Evolutionary conservation across 2,329 filamentous ascomycete species (phyloP).

Genomic region (Epicoccum nigrum): DNA sequence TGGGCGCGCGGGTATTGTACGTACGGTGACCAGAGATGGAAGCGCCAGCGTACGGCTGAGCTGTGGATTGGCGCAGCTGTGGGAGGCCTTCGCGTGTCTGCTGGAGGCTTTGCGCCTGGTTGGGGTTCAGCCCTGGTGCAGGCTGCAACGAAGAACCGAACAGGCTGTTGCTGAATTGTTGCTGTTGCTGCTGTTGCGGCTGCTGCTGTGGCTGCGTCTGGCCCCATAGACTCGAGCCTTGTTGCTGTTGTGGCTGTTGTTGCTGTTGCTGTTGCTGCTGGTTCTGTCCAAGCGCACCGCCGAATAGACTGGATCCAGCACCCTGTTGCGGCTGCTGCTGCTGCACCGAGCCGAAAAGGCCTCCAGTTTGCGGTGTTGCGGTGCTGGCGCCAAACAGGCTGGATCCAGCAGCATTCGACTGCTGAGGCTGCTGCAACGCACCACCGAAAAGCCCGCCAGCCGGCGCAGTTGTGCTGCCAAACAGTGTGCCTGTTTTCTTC

Average conservation of each 20-base stretch:
- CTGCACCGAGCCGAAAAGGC: slow-evolving; percentile 25
- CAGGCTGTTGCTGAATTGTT: slow-evolving; percentile 49
- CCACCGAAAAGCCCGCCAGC: slow-evolving; percentile 49
- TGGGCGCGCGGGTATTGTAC: slow-evolving; percentile 3
- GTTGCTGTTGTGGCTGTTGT: slow-evolving; percentile 35
- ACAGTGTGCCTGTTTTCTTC: slow-evolving; percentile 47
- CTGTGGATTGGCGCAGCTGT: slow-evolving; percentile 41
- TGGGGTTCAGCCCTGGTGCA: slow-evolving; percentile 35
- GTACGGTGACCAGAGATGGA: slow-evolving; percentile 40
- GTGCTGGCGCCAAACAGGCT: slow-evolving; percentile 26
- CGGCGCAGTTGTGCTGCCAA: slow-evolving; percentile 45
- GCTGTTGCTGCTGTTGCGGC: slow-evolving; percentile 48
- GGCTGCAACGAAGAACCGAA: slow-evolving; percentile 45
- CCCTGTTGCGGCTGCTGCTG: slow-evolving; percentile 23
- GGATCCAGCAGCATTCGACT: slow-evolving; percentile 44
- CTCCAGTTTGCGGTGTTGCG: slow-evolving; percentile 29
- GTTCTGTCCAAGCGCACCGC: slow-evolving; percentile 17
- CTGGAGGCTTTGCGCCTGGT: slow-evolving; percentile 44
- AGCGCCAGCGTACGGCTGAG: slow-evolving; percentile 34
- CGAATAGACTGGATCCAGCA: slow-evolving; percentile 30
- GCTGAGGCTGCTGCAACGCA: slow-evolving; percentile 42
- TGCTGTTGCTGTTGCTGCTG: slow-evolving; percentile 24
- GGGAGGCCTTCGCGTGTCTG: slow-evolving; percentile 46
- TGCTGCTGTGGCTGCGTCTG: slow-evolving; percentile 49
- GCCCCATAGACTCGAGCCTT: slow-evolving; percentile 48